Evolutionary conservation across 768 basidiomycete species (phyloP).

Genomic region (Podaxis mareebaensis): DNA sequence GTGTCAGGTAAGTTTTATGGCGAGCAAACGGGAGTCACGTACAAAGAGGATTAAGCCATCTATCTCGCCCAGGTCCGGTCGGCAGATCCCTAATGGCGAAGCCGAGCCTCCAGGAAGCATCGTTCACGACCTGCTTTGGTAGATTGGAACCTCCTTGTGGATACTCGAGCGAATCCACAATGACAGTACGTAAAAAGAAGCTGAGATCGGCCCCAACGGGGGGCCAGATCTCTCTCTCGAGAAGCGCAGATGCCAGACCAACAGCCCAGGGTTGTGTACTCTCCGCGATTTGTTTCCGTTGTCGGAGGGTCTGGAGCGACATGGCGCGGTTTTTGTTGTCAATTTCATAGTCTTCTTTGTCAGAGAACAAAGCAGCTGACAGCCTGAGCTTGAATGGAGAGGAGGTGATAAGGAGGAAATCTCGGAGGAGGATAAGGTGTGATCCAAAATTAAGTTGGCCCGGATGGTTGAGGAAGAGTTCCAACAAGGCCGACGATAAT

Average conservation of each 20-base stretch:
- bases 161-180: slow-evolving; percentile 73
- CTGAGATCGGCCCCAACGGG: slow-evolving; percentile 85
- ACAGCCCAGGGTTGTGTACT: slow-evolving; percentile 54
- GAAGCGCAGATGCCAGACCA: slow-evolving; percentile 72
- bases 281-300: slow-evolving; percentile 28
- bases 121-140: slow-evolving; percentile 29
- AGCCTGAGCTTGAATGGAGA: slow-evolving; percentile 75
- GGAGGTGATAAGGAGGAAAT: slow-evolving; percentile 73
- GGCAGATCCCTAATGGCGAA: slow-evolving; percentile 82
- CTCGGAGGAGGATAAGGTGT: slow-evolving; percentile 69
- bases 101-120: slow-evolving; percentile 73
- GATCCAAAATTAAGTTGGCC: slow-evolving; percentile 67
- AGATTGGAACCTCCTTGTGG: slow-evolving; percentile 31
- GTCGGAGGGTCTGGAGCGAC: slow-evolving; percentile 35
- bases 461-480: slow-evolving; percentile 61
- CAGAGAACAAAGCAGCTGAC: slow-evolving; percentile 73
- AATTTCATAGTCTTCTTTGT: slow-evolving; percentile 53
- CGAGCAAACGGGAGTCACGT: slow-evolving; percentile 30
- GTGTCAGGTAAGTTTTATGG: slow-evolving; percentile 6
- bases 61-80: slow-evolving; percentile 61
- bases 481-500: slow-evolving; percentile 68
- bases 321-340: slow-evolving; percentile 35
- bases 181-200: slow-evolving; percentile 80
- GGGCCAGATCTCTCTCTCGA: slow-evolving; percentile 80
- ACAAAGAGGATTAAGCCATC: slow-evolving; percentile 85